Percentiles rank a stretch among this genome's conserved stretches.
These are phyloP conservation scores for Austroboletus niveus DNA, from an alignment of 1,284 basidiomycete genomes.

Conservation along the genomic window DNA sequence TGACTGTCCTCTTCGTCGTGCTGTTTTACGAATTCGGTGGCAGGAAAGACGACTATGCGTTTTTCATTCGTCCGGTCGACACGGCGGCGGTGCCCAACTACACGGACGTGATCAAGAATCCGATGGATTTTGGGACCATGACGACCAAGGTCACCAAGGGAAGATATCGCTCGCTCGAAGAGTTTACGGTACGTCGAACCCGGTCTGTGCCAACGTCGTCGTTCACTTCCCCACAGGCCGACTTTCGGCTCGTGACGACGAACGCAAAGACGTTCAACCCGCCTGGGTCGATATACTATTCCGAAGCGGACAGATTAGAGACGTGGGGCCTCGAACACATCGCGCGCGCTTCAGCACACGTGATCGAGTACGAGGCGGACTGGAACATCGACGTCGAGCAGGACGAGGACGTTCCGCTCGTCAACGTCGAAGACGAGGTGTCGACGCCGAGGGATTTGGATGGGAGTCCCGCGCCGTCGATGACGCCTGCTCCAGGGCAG, in stretches of 20 bases:
- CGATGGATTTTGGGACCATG: conserved; percentile 87
- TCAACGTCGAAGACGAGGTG: conserved; percentile 34
- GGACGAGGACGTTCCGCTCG: conserved; percentile 49
- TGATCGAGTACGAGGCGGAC: conserved; percentile 77
- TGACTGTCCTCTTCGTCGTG: neutral
- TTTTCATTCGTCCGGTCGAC: conserved; percentile 76
- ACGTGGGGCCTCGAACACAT: conserved; percentile 70
- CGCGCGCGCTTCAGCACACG: conserved; percentile 60
- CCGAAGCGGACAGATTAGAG: conserved; percentile 69
- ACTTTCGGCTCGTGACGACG: conserved; percentile 66
- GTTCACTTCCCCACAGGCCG: conserved; percentile 42
- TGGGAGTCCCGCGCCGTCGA: conserved; percentile 21
- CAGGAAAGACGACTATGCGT: conserved; percentile 85
- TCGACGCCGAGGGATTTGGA: conserved; percentile 26
- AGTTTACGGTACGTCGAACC: conserved; percentile 59
- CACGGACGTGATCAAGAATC: conserved; percentile 61
- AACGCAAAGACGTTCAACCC: conserved; percentile 78
- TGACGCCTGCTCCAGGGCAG: conserved; percentile 36
- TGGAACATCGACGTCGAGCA: conserved; percentile 80
- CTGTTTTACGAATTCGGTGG: no score
- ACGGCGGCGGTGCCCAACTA: conserved; percentile 66
- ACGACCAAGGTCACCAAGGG: conserved; percentile 60
- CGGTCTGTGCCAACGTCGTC: neutral
- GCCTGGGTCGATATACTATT: conserved; percentile 65
- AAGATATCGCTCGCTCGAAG: conserved; percentile 70